These are phyloP conservation scores for Ogataea glucozyma DNA, from an alignment of 805 yeast species.

Conservation along the genomic window DNA sequence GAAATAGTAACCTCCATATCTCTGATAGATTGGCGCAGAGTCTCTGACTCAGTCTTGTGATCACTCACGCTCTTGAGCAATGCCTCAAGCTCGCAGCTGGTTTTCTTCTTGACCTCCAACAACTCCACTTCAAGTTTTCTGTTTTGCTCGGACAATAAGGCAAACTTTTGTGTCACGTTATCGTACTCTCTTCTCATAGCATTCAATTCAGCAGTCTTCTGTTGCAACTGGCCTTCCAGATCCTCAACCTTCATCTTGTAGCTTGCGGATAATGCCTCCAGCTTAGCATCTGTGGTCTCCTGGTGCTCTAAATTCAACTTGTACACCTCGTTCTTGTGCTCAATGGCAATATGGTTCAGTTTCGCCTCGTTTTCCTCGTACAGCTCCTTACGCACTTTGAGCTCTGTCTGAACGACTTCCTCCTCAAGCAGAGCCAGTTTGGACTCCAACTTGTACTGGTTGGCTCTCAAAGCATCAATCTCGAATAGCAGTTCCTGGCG, in stretches of 20 bases:
- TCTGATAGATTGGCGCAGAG: constrained; percentile 6
- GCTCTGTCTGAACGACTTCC: constrained; percentile 31
- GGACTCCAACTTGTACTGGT: constrained; percentile 23
- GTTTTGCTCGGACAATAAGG: constrained; percentile 10
- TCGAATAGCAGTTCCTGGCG: constrained; percentile 28
- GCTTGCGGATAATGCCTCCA: constrained; percentile 33
- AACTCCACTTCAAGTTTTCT: constrained; percentile 10
- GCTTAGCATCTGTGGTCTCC: constrained; percentile 32
- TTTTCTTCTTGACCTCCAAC: constrained; percentile 8
- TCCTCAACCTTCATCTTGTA: constrained; percentile 34
- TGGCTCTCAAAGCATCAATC: constrained; percentile 29
- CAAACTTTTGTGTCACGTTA: constrained; percentile 12
- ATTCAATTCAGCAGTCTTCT: constrained; percentile 12
- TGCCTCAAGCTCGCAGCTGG: constrained; percentile 5
- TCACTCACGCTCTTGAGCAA: constrained; percentile 7
- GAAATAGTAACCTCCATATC: constrained; percentile 10
- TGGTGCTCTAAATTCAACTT: constrained; percentile 32
- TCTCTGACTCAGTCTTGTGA: constrained; percentile 7
- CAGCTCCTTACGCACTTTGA: constrained; percentile 30
- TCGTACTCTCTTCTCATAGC: constrained; percentile 11
- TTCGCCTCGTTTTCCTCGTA: constrained; percentile 38
- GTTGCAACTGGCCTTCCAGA: constrained; percentile 18
- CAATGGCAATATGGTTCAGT: constrained; percentile 38
- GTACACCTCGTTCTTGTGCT: constrained; percentile 36
- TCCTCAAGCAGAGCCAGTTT: constrained; percentile 29